These are phyloP conservation scores for Thinopyrum elongatum DNA, from an alignment of 176 grass and related monocot species.

Conservation along the genomic window DNA sequence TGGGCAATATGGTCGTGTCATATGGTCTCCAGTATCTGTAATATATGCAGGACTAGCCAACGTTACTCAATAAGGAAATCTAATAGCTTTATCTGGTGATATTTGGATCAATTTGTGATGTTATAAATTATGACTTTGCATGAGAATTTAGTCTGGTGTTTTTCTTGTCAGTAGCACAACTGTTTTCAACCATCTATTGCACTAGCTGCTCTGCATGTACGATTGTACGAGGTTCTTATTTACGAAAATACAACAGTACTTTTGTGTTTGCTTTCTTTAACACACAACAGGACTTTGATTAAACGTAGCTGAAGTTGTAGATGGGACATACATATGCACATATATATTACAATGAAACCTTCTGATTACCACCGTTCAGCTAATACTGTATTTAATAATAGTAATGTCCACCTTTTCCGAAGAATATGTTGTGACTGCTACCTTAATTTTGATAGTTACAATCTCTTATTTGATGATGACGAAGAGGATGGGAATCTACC, in stretches of 20 bases:
- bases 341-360: background rate
- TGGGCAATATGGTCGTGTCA: background rate
- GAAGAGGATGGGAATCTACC: conserved; percentile 95
- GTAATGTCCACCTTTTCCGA: background rate
- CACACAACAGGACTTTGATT: background rate
- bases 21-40: background rate
- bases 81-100: background rate
- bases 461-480: conserved; percentile 89
- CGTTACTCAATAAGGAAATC: background rate
- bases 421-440: background rate
- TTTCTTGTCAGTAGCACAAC: background rate
- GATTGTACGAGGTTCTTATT: background rate
- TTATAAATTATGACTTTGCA: conserved; percentile 18
- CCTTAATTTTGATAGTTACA: conserved; percentile 56
- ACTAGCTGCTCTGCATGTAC: background rate
- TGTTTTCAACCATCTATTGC: background rate
- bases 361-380: background rate
- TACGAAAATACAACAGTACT: background rate
- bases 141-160: background rate
- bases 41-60: background rate
- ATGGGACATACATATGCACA: background rate
- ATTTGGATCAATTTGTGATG: background rate
- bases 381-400: background rate
- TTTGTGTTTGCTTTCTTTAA: background rate
- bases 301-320: background rate